A percentile compares a stretch with the other conserved stretches of the same genome.
phyloP scores from a whole-genome alignment of 2,329 filamentous ascomycete genomes.

The Sporothrix euskadiensis region DNA sequence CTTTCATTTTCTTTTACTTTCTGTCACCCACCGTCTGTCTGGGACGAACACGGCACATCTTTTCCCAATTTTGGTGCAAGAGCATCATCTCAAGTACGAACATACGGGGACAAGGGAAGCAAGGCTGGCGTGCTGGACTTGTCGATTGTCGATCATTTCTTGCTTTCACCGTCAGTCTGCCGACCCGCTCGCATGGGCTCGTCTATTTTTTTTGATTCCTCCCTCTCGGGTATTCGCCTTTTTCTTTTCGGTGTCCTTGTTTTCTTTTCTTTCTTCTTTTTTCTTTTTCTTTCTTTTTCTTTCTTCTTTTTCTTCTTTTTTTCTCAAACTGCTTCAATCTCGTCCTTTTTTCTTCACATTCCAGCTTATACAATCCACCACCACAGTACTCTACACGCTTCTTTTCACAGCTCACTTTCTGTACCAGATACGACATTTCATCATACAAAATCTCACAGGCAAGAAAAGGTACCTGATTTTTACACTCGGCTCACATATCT shows the following conservation, averaged over 20 bases:
- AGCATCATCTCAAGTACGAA: not conserved
- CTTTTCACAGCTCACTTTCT: not conserved
- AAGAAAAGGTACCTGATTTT: not conserved
- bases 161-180: not conserved
- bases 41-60: conserved; percentile 4
- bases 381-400: not conserved
- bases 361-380: not conserved
- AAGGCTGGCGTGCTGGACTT: not conserved
- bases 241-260: not conserved
- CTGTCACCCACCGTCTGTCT: not conserved
- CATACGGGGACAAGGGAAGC: not conserved
- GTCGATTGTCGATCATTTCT: conserved; percentile 7
- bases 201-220: not conserved
- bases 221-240: not conserved
- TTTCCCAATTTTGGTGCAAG: not conserved
- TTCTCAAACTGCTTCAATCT: not conserved
- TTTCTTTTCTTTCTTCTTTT: not conserved
- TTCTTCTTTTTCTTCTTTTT: not conserved
- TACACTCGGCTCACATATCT: not conserved
- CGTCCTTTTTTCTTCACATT: not conserved
- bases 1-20: not conserved
- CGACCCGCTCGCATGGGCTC: not conserved
- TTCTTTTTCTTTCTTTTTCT: not conserved
- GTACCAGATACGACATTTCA: not conserved
- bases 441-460: not conserved